Evolutionary conservation across 2,329 filamentous ascomycete species (phyloP).

Genomic region (Verticillium nubilum): DNA sequence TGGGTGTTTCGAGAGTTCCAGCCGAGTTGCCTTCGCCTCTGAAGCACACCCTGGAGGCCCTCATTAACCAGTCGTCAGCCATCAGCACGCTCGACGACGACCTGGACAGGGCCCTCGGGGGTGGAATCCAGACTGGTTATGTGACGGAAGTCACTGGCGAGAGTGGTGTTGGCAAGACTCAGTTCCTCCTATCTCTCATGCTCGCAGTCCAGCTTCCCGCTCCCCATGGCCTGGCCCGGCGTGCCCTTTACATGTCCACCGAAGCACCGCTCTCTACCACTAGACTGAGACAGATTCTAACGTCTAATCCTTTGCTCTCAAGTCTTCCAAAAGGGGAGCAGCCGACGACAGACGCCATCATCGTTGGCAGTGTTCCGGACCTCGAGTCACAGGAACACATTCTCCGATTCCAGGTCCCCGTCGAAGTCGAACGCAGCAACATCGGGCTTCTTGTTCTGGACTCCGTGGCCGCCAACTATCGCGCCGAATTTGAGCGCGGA

Average conservation of each 20-base stretch:
- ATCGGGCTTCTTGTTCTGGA: conserved; percentile 83
- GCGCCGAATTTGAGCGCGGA: conserved; percentile 74
- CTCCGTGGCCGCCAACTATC: conserved; percentile 91
- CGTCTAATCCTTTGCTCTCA: conserved; percentile 56
- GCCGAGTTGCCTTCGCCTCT: conserved; percentile 3
- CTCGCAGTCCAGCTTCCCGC: conserved; percentile 77
- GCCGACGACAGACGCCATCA: conserved; percentile 69
- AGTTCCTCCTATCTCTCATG: conserved; percentile 80
- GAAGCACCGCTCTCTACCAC: conserved; percentile 79
- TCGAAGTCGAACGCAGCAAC: conserved; percentile 69
- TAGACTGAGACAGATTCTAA: conserved; percentile 75
- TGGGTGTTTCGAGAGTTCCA: conserved; percentile 18
- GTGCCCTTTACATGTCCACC: conserved; percentile 90
- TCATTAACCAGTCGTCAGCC: conserved; percentile 26
- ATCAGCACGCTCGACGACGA: conserved; percentile 77
- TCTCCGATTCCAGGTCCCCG: conserved; percentile 83
- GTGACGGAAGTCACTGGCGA: conserved; percentile 90
- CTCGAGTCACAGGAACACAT: conserved; percentile 96
- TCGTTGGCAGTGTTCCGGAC: conserved; percentile 79
- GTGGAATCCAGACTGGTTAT: conserved; percentile 75
- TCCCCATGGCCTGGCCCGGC: conserved; percentile 63
- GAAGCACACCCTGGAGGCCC: conserved; percentile 5
- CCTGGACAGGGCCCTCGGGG: conserved; percentile 66
- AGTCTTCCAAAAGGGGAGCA: conserved; percentile 17
- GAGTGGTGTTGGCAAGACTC: conserved; percentile 92